Evolutionary conservation across 441 rosid genomes (phyloP).

Genomic region (Syzygium malaccense): DNA sequence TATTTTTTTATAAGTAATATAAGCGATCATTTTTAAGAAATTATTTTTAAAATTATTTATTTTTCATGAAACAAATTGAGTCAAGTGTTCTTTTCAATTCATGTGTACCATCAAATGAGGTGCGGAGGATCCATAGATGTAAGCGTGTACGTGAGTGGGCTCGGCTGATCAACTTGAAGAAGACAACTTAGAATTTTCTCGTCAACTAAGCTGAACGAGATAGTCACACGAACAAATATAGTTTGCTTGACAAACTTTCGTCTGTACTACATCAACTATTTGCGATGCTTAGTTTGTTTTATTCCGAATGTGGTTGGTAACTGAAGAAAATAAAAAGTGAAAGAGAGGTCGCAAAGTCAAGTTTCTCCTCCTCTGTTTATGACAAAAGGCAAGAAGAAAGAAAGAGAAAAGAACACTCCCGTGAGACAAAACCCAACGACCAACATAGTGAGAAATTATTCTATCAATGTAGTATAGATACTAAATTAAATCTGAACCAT

Average conservation of each 20-base stretch:
- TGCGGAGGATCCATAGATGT: not conserved
- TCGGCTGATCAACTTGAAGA: not conserved
- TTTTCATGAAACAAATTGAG: fast-evolving
- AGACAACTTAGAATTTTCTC: not conserved
- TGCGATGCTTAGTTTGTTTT: not conserved
- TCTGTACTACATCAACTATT: not conserved
- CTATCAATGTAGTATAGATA: not conserved
- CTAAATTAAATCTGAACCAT: not conserved
- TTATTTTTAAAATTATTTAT: not conserved
- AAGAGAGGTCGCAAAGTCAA: not conserved
- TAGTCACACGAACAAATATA: not conserved
- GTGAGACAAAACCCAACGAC: not conserved
- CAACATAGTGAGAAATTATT: not conserved
- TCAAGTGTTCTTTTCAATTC: not conserved
- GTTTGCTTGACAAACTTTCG: not conserved
- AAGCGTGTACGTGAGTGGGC: not conserved
- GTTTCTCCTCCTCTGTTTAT: not conserved
- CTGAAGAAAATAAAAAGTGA: not conserved
- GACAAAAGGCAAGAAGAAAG: not conserved
- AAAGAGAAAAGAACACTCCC: not conserved
- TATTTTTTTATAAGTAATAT: too few species aligned
- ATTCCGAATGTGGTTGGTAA: not conserved
- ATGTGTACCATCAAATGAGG: not conserved
- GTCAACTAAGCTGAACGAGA: not conserved
- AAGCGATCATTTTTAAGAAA: too few species aligned